These are phyloP conservation scores for Sugiyamaella grinbergsii DNA, from an alignment of 1,139 yeast species.

Conservation along the genomic window DNA sequence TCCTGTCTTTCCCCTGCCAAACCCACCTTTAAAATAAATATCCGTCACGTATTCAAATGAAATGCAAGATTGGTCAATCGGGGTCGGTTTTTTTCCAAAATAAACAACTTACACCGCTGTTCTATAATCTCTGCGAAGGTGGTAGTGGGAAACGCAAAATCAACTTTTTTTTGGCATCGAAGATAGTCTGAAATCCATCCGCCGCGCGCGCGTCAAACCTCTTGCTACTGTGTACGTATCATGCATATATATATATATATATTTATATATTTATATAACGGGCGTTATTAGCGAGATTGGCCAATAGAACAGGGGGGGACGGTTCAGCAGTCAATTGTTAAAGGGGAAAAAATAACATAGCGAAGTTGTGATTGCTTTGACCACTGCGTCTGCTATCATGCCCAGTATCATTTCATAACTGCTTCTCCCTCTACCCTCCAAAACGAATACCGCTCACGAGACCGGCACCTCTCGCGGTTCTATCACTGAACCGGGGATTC, in stretches of 20 bases:
- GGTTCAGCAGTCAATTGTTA: too few relatives aligned
- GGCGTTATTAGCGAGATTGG: background rate
- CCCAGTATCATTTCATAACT: too few relatives aligned
- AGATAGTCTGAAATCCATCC: background rate
- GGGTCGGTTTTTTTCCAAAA: background rate
- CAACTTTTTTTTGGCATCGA: constrained; percentile 10
- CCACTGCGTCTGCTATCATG: too few relatives aligned
- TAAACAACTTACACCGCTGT: background rate
- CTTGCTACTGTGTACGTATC: constrained; percentile 5
- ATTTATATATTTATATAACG: background rate
- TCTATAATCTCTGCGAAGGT: constrained; percentile 4
- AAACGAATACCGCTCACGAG: too few relatives aligned
- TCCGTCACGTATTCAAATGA: constrained; percentile 1
- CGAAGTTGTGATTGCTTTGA: too few relatives aligned
- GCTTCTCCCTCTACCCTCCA: too few relatives aligned
- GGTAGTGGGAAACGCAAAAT: constrained; percentile 9
- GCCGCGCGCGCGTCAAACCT: constrained; percentile 1
- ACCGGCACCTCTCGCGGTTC: too few relatives aligned
- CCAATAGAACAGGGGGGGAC: background rate
- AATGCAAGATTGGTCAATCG: constrained; percentile 6
- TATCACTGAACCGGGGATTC: too few relatives aligned
- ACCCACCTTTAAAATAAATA: constrained; percentile 3
- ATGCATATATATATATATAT: constrained; percentile 1
- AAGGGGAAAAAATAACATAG: too few relatives aligned
- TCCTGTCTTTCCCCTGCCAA: background rate